Base-by-base conservation (phyloP, 768 basidiomycete genomes). In the Agaricus subrufescens region DNA sequence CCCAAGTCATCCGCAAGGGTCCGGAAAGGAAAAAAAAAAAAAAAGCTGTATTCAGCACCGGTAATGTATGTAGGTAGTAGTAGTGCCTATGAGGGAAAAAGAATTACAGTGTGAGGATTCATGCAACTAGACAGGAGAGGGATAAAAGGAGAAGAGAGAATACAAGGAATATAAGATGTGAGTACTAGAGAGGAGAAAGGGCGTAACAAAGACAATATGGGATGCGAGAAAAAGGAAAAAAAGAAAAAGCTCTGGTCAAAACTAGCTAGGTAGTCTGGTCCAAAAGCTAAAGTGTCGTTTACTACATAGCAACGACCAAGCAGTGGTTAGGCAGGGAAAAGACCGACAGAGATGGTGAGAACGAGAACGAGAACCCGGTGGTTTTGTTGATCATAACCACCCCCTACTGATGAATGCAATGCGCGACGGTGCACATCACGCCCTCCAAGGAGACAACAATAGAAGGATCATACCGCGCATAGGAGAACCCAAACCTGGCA, bases 101-200 rank as follows among this genome's bases (percentile, higher is more conserved):
- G 6, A 40, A 54, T 43, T 52, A 52, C 51, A 52, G 48, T 46
- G 45, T 39, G 45, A 46, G 34, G 11, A 8, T 11, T 54, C 38
- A 54, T 54, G 53, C 53, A 38, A 40, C 52, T 54, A 54, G 53
- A 54, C 46, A 15, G 10, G 44, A 29, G n/a, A 23, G 25, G 46
- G 27, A 47, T 11, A 47, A n/a, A 38, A 12, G 42, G 40, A 25
- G 39, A 42, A n/a, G 23, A 42, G 27, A 55, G 49, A 31, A 30
- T 49, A 50, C 46, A 47, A 29, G 46, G 46, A 29, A 34, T 30
- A 27, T 42, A 49, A 48, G 29, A 23, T 56, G 47, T 56, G 54
- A 44, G 54, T 56, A 29, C 39, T 19, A 39, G 14, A 30, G 29
- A 12, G 46, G 31, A 34, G 6, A 25, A 43, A 43, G 11, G 34